Base-by-base conservation (phyloP, 2,329 filamentous ascomycete species). In the Escovopsis sp. region DNA sequence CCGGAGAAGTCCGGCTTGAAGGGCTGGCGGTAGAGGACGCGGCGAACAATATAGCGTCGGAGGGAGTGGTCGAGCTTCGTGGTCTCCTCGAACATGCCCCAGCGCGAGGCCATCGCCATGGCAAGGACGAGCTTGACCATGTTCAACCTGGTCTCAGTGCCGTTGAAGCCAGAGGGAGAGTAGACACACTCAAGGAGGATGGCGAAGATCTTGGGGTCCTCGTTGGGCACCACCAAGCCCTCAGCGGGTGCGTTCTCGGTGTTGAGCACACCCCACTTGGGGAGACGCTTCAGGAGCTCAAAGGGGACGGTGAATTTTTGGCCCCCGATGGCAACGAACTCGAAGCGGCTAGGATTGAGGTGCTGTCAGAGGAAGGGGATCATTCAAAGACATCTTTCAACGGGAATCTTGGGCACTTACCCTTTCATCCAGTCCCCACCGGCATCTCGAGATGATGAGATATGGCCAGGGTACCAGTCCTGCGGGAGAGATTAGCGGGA, bases 21-120 rank as follows among this genome's bases (percentile, higher is more conserved):
- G 2, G 53, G 53, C 35, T 55, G 51, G 39, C 45, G 45, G 19
- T 48, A 41, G 26, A 53, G 49, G 44, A 57, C 42, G n/a, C 48
- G 48, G 1, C 47, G 40, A 7, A 42, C 38, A 12, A 58, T 46
- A 40, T 58, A 56, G 10, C 50, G 51, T 12, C 45, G 23, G 12
- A 48, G 38, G 8, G 49, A 49, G 30, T 32, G 19, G 10, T 39
- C 42, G 7, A 57, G 41, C 15, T 51, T 55, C 9, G 26, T 12
- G 0, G 47, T 18, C n/a, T 55, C 53, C 2, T 34, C 28, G 4
- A 7, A 4, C 49, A 58, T 51, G 12, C 26, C 32, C 15, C 44
- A 50, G 8, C 43, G 32, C 12, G 42, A 8, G 5, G 51, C 50
- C 19, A 51, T 45, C 3, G 33, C 32, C 2, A 50, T 36, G 4